Base-by-base conservation (phyloP, 164 flowering plant species). In the Kalanchoe fedtschenkoi region DNA sequence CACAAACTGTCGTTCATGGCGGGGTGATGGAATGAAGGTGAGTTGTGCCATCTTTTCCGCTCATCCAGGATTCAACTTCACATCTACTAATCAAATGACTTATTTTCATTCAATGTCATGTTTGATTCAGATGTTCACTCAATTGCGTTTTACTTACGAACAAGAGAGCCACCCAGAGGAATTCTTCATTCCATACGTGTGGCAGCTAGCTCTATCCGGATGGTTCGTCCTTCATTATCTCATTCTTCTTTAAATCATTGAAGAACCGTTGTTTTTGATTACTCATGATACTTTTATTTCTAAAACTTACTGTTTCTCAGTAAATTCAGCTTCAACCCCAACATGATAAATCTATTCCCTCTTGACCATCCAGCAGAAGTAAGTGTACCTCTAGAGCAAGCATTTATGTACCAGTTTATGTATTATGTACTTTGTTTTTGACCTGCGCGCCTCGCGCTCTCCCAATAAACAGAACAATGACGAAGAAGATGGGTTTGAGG, bases 91-190 rank as follows among this genome's bases (percentile, higher is more conserved):
- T 11, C 4, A 34, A 16, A 11, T 3, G n/a, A 34, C 42, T 6
- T 7, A 35, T 56, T 30, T 55, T 58, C 55, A 4, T 66, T 14
- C 34, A 14, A 34, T 5, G 26, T 37, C 17, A 38, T 58, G 54
- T 2, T 58, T 39, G 53, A 15, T 37, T 46, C 80, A 92, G 96
- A 87, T 87, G 95, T 89, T 92, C 67, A 87, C 90, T 62, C 95
- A 86, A 64, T 64, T 90, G 57, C 85, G 84, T 22, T 93, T 89
- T 78, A 85, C 97, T 28, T 93, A 93, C 54, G 97, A 90, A 72
- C 99, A 93, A 90, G 99, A 93, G 77, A 88, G 78, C 73, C 91
- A 85, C 67, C 96, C 97, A n/a, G 99, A 93, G 75, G 97, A 93
- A 79, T 93, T 93, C 76, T 93, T 93, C 68, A 88, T 84, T 60